These are phyloP conservation scores for Asterella californica DNA, from an alignment of 225 moss, liverwort and hornwort genomes.

Conservation along the genomic window DNA sequence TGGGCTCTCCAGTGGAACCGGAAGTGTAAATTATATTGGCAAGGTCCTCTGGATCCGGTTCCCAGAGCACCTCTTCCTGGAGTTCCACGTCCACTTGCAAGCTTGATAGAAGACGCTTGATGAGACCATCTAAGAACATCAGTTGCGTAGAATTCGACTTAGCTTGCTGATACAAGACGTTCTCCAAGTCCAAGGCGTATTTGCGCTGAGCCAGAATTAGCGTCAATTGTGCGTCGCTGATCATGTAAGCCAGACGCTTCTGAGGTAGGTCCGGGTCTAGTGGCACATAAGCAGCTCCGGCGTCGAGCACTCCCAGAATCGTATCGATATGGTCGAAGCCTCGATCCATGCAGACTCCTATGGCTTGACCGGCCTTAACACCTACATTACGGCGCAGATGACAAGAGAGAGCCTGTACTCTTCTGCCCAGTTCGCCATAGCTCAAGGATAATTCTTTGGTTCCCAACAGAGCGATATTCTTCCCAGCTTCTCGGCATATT, in stretches of 20 bases:
- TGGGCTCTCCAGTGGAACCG: constrained; percentile 2
- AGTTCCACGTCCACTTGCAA: neutral
- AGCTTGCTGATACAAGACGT: neutral
- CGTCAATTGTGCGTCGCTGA: neutral
- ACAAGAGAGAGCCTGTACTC: neutral
- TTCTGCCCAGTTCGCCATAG: neutral
- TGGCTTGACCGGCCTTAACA: neutral
- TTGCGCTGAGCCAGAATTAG: neutral
- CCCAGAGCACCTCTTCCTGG: neutral
- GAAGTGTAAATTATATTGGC: constrained; percentile 14
- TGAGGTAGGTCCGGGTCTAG: constrained; percentile 1
- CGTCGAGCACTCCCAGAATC: constrained; percentile 2
- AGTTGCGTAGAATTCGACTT: neutral
- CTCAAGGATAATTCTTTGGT: neutral
- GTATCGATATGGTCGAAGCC: neutral
- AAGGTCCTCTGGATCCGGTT: neutral
- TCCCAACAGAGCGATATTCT: neutral
- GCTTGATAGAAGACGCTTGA: neutral
- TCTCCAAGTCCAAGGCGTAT: constrained; percentile 5
- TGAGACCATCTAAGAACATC: neutral
- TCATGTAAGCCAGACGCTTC: constrained; percentile 7
- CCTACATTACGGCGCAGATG: neutral
- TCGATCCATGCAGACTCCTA: constrained; percentile 15
- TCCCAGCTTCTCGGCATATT: neutral
- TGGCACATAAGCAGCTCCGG: neutral